Base-by-base conservation (phyloP, 495 filamentous ascomycete species). In the Xylaria cubensis region DNA sequence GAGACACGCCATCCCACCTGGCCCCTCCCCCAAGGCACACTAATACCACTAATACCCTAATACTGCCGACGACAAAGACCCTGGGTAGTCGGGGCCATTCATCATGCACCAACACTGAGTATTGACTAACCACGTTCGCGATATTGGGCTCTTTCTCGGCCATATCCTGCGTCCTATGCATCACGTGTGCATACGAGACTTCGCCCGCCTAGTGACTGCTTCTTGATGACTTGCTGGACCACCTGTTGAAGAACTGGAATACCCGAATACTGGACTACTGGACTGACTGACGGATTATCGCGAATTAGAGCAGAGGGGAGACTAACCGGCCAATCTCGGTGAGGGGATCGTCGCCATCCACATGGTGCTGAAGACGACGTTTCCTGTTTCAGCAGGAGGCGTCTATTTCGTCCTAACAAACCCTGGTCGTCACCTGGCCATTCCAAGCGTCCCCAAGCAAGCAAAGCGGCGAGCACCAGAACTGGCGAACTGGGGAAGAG, bases 351-450 rank as follows among this genome's bases (percentile, higher is more conserved):
- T 46, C 50, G 32, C 68, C 73, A 75, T 74, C 73, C 65, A 71
- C 74, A 63, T 73, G 74, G 77, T 79, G 74, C 77, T 76, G 76
- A 76, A 74, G 46, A 58, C 26, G 26, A 64, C 73, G 73, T 69
- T 79, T 76, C 76, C 77, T 36, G 72, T 74, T 79, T 41, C 17
- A 74, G 77, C 66, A 79, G 77, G 77, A 79, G 77, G 46, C 71
- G 69, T 53, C 48, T 21, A 67, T 59, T 55, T 61, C 51, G 29
- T 67, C 63, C 61, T 53, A 48, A 72, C 26, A 21, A 67, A 12
- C 50, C 70, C 41, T 69, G 26, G 70, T 21, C 24, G 58, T 72
- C 70, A 67, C 50, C 70, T 65, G 70, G 32, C 51, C 51, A 59
- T 24, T 42, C n/a, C 3, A 41, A 71, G 63, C 19, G 29, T 65